Evolutionary conservation across 768 basidiomycete genomes (phyloP), one percentile per base, ranked within the genome.

Genomic region (Naganishia kalamii): DNA sequence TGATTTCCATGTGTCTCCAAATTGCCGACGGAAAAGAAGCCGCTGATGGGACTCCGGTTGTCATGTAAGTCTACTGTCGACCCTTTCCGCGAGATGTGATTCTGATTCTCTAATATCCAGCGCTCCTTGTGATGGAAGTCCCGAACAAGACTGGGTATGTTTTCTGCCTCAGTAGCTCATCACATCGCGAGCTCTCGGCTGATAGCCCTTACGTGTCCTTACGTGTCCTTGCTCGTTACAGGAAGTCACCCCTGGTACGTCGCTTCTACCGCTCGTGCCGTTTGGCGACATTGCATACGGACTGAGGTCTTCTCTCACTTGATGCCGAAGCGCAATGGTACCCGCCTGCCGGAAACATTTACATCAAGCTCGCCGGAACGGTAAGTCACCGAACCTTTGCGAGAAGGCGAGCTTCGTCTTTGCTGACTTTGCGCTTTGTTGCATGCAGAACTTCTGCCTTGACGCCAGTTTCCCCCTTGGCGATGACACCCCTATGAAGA

Each of bases 331-430:
- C 54, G 54, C 54, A 57, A 57, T 57, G 54, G 54, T 57, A 57
- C 37, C 54, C 54, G 3, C 54, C 54, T 41, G 54, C 23, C n/a
- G 54, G 37, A 23, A 40, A 57, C 23, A 21, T 57, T 10, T 57
- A 57, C 54, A 57, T 57, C 54, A 57, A 57, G 37, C 54, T 57
- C n/a, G 54, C 54, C 1, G 54, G 54, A 25, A 57, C 54, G 37
- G 54, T 57, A 57, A 57, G 54, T 25, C 8, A 15, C 11, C 2
- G 11, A 7, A 7, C 32, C 23, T 21, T 3, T 12, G 11, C 23
- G 11, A 3, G 10, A 13, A 7, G 2, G 12, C 23, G 23, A 35
- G 12, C 2, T 21, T 57, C 25, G 10, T 27, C 37, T 2, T 4
- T 41, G 27, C 4, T 10, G 13, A 41, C 23, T 12, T 29, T 30